phyloP scores from a whole-genome alignment of 2,329 filamentous ascomycete genomes.

The Trichoderma sp. region DNA sequence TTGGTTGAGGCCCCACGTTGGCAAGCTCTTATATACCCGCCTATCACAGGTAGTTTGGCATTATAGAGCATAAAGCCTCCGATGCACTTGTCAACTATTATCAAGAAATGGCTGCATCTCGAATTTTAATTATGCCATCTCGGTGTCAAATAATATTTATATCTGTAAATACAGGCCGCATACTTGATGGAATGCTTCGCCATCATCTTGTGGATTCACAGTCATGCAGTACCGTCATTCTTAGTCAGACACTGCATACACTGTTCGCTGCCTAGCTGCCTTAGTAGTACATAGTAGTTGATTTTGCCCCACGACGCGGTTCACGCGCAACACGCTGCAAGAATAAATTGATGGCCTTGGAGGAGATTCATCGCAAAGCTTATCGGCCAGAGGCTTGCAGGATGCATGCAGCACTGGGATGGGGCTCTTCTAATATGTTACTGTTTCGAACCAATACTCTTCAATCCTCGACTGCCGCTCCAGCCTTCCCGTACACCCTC shows the following conservation, averaged over 20 bases:
- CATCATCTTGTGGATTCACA: background rate
- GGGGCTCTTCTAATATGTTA: background rate
- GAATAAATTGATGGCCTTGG: background rate
- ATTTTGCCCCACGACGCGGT: slow-evolving; percentile 13
- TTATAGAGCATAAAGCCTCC: too few relatives aligned
- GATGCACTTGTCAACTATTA: too few relatives aligned
- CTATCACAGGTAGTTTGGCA: too few relatives aligned
- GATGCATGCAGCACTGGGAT: background rate
- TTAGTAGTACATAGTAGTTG: background rate
- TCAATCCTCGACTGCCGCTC: background rate
- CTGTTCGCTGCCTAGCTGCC: background rate
- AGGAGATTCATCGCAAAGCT: background rate
- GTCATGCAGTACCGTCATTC: too few relatives aligned
- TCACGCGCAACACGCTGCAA: background rate
- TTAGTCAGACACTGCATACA: too few relatives aligned
- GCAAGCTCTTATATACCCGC: background rate
- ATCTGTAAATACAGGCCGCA: background rate
- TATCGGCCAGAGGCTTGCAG: background rate
- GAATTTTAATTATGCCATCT: background rate
- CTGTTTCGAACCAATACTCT: background rate
- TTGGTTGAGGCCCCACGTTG: background rate
- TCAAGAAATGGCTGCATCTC: background rate
- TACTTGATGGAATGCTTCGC: background rate
- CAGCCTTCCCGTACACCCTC: background rate
- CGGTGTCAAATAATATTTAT: background rate